Conservation (phyloP, 176 grass and related monocot genomes). For the Ensete glaucum region DNA sequence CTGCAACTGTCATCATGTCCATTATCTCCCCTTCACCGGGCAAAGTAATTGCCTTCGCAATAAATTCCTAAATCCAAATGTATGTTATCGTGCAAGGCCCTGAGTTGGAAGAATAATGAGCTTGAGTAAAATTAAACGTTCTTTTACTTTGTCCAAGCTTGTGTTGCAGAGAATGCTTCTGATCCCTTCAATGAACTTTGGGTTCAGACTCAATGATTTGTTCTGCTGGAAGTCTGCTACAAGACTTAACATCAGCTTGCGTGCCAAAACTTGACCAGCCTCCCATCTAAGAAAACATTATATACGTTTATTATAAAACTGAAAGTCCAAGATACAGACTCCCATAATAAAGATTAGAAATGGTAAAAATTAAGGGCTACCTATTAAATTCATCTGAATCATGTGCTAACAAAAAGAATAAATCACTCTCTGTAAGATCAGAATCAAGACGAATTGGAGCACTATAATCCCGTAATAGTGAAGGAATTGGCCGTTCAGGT, state of each 20-base stretch:
- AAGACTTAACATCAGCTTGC: slow-evolving; percentile 91
- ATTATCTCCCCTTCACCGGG: slow-evolving; percentile 98
- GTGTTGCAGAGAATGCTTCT: slow-evolving; percentile 58
- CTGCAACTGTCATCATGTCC: slow-evolving; percentile 96
- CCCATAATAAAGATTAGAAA: neutral
- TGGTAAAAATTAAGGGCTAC: slow-evolving; percentile 15
- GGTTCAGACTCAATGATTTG: slow-evolving; percentile 63
- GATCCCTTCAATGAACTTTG: slow-evolving; percentile 79
- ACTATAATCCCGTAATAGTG: slow-evolving; percentile 81
- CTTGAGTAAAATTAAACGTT: neutral
- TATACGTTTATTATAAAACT: slow-evolving; percentile 16
- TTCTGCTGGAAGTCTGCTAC: slow-evolving; percentile 84
- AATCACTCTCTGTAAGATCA: slow-evolving; percentile 69
- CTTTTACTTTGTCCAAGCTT: slow-evolving; percentile 70
- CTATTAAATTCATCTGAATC: slow-evolving; percentile 98
- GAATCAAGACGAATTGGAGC: slow-evolving; percentile 93
- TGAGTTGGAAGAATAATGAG: neutral
- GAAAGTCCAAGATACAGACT: slow-evolving; percentile 6
- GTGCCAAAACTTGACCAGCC: slow-evolving; percentile 86
- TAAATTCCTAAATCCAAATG: slow-evolving; percentile 64
- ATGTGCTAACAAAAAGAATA: slow-evolving; percentile 95
- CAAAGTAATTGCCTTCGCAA: slow-evolving; percentile 89
- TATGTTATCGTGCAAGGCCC: slow-evolving; percentile 16
- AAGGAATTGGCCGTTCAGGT: slow-evolving; percentile 77
- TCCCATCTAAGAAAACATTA: slow-evolving; percentile 60